phyloP scores from a whole-genome alignment of 1,139 yeast species.

The Saccharomyces uvarum region DNA sequence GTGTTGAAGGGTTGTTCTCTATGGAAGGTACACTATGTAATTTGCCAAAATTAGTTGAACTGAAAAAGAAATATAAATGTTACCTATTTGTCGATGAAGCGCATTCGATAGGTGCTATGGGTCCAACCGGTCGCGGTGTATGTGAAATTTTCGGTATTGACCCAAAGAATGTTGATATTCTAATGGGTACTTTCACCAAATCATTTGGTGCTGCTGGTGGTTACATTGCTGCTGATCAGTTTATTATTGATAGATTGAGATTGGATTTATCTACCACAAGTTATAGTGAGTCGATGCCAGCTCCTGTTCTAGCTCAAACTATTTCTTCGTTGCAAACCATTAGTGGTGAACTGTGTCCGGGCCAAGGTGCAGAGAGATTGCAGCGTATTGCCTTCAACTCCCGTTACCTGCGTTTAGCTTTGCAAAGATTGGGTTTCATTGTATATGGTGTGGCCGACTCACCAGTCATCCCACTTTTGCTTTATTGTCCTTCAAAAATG shows the following conservation, averaged over 20 bases:
- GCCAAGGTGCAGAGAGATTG: constrained; percentile 87
- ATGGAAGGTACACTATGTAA: constrained; percentile 97
- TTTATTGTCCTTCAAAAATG: constrained; percentile 90
- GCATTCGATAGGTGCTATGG: constrained; percentile 96
- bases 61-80: constrained; percentile 80
- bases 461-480: constrained; percentile 84
- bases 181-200: constrained; percentile 97
- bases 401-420: constrained; percentile 81
- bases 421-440: constrained; percentile 85
- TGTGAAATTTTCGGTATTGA: constrained; percentile 85
- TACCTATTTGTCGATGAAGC: constrained; percentile 94
- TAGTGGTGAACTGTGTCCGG: constrained; percentile 75
- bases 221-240: constrained; percentile 69
- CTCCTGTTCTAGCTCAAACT: constrained; percentile 87
- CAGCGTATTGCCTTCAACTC: constrained; percentile 93
- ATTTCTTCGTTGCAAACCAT: constrained; percentile 72
- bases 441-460: constrained; percentile 94
- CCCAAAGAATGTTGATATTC: constrained; percentile 68
- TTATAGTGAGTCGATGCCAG: constrained; percentile 81
- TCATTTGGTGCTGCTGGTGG: constrained; percentile 99
- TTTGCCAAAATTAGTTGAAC: constrained; percentile 65
- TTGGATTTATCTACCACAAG: constrained; percentile 63
- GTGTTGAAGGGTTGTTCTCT: constrained; percentile 92
- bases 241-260: constrained; percentile 65
- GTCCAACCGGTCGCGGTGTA: constrained; percentile 87